phyloP scores from a whole-genome alignment of 192 early-diverging fungal genomes.

The Podochytrium sp. region DNA sequence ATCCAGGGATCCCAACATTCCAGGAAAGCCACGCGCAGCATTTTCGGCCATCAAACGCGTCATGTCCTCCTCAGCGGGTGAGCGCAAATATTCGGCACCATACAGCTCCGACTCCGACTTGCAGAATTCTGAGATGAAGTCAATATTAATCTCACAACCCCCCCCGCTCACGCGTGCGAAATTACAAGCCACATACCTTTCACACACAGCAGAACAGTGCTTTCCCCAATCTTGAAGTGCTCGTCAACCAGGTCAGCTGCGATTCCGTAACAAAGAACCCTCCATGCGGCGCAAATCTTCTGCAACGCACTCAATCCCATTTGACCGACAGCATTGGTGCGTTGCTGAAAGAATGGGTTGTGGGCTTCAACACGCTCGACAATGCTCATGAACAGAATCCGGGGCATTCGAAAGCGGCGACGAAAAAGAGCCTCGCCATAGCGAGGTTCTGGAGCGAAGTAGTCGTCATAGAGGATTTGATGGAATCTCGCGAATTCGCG shows the following conservation, averaged over 20 bases:
- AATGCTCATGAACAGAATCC: not conserved
- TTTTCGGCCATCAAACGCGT: not conserved
- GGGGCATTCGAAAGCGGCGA: not conserved
- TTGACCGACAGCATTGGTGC: not conserved
- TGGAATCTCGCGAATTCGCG: not conserved
- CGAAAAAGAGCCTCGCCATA: not conserved
- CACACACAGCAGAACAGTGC: conserved; percentile 42
- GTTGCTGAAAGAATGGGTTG: not conserved
- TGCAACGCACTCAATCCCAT: conserved; percentile 12
- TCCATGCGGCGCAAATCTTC: conserved; percentile 12
- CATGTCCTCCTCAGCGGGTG: not conserved
- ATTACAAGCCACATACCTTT: not conserved
- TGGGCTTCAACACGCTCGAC: not conserved
- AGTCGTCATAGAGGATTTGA: not conserved
- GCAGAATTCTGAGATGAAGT: not conserved
- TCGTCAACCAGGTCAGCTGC: conserved; percentile 18
- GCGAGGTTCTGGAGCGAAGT: not conserved
- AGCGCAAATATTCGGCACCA: not conserved
- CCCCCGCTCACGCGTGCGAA: not conserved
- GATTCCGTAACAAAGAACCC: conserved; percentile 17
- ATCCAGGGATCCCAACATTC: not conserved
- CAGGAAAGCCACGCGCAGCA: not conserved
- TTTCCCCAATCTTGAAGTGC: conserved; percentile 23
- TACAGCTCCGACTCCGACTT: not conserved
- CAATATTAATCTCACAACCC: not conserved